Conservation (phyloP, 345 rosid species). For the Citrus sinensis region DVS_A1.0 CM039169.1:28520501-28521000, state of each 20-base stretch:
- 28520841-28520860: too few relatives aligned
- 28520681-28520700: not conserved
- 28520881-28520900: too few relatives aligned
- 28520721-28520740: not conserved
- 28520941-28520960: too few relatives aligned
- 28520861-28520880: too few relatives aligned
- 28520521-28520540: conserved; percentile 23
- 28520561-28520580: conserved; percentile 18
- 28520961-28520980: too few relatives aligned
- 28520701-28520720: not conserved
- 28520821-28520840: too few relatives aligned
- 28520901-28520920: too few relatives aligned
- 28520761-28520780: not conserved
- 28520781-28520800: not conserved
- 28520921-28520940: too few relatives aligned
- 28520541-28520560: conserved; percentile 11
- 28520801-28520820: too few relatives aligned
- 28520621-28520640: not conserved
- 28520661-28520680: not conserved
- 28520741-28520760: not conserved
- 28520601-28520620: not conserved
- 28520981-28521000: conserved; percentile 6
- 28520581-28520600: not conserved
- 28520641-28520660: not conserved
- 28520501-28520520: conserved; percentile 32